Percentiles rank a stretch among this genome's conserved stretches.
Evolutionary conservation across 2,329 filamentous ascomycete genomes (phyloP).

Genomic region (Phialemoniopsis sp.): DNA sequence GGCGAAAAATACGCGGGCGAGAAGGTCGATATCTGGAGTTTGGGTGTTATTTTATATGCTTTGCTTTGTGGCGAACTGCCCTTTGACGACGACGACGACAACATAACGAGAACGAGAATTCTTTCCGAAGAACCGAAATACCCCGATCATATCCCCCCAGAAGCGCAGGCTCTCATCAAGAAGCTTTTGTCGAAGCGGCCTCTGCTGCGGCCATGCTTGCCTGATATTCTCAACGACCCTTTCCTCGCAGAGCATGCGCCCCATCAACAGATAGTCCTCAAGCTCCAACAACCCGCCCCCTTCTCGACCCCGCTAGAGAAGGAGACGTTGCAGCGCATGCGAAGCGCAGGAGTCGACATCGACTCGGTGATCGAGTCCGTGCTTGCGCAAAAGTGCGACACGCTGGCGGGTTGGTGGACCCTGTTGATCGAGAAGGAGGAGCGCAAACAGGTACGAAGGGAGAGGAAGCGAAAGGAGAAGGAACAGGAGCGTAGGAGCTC

Average conservation of each 20-base stretch:
- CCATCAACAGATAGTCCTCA: slow-evolving; percentile 84
- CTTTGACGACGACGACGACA: slow-evolving; percentile 95
- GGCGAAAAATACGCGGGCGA: slow-evolving; percentile 97
- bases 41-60: slow-evolving; percentile 82
- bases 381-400: slow-evolving; percentile 81
- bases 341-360: slow-evolving; percentile 87
- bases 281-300: slow-evolving; percentile 72
- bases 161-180: slow-evolving; percentile 74
- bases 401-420: slow-evolving; percentile 93
- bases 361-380: slow-evolving; percentile 95
- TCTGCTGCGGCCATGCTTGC: slow-evolving; percentile 72
- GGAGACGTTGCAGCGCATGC: slow-evolving; percentile 88
- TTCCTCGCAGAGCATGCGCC: slow-evolving; percentile 86
- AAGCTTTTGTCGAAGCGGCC: slow-evolving; percentile 87
- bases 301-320: slow-evolving; percentile 88
- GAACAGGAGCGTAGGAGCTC: slow-evolving; percentile 78
- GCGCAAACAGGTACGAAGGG: slow-evolving; percentile 74
- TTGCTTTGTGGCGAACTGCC: slow-evolving; percentile 81
- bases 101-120: slow-evolving; percentile 78
- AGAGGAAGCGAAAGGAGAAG: slow-evolving; percentile 79
- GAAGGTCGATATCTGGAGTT: slow-evolving; percentile 95
- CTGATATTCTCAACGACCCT: slow-evolving; percentile 82
- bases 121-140: slow-evolving; percentile 81
- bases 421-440: slow-evolving; percentile 91
- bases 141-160: slow-evolving; percentile 72